These are phyloP conservation scores for Cucurbita pepo DNA, from an alignment of 306 rosid species.

Conservation along the genomic window DNA sequence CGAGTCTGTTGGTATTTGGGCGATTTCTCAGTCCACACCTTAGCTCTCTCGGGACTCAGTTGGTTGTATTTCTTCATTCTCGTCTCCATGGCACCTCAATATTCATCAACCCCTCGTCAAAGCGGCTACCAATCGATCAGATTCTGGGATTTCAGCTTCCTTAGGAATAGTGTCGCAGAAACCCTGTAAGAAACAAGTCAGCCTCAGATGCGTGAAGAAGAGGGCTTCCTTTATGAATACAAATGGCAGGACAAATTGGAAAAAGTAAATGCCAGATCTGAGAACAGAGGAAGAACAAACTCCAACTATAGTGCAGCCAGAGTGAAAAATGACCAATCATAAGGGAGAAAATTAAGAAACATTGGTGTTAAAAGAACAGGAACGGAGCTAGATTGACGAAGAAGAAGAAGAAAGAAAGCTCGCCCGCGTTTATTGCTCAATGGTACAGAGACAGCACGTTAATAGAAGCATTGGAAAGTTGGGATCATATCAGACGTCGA, in stretches of 20 bases:
- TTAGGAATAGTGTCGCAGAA: background rate
- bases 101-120: conserved; percentile 1
- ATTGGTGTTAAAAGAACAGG: background rate
- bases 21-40: conserved; percentile 88
- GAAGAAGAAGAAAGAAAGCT: background rate
- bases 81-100: conserved; percentile 44
- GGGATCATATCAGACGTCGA: background rate
- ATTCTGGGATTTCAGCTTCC: background rate
- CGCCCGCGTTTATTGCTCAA: background rate
- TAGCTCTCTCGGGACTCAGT: conserved; percentile 81
- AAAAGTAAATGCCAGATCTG: background rate
- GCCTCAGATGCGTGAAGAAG: background rate
- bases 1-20: conserved; percentile 66
- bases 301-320: background rate
- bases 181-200: background rate
- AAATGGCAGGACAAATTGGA: background rate
- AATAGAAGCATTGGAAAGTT: background rate
- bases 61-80: conserved; percentile 57
- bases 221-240: background rate
- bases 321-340: background rate
- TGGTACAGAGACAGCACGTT: background rate
- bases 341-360: background rate
- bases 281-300: background rate
- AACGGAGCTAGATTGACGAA: background rate
- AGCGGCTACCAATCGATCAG: background rate